Percentiles rank a stretch among this genome's conserved stretches.
These are phyloP conservation scores for Gracilaria gracilis DNA, from an alignment of 23 red algal genomes.

Conservation along the genomic window DNA sequence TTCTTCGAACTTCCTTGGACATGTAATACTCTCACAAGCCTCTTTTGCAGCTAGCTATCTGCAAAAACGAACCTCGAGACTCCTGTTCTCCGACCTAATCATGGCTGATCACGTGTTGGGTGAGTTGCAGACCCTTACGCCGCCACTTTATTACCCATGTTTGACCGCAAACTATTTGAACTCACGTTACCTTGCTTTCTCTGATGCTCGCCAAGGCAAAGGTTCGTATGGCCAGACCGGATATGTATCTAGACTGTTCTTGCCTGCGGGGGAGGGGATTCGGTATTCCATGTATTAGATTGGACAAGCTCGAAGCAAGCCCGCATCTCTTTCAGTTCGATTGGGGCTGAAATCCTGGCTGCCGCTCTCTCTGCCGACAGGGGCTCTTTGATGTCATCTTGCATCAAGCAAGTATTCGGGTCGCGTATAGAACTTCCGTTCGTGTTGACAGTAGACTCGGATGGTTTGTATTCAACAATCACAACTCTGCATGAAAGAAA, in stretches of 20 bases:
- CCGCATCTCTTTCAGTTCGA: slow-evolving; percentile 18
- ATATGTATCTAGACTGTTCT: slow-evolving; percentile 38
- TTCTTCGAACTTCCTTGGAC: too few species aligned
- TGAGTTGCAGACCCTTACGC: too few species aligned
- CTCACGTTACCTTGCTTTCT: slow-evolving; percentile 49
- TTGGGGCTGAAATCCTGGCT: slow-evolving; percentile 53
- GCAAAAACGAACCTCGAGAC: too few species aligned
- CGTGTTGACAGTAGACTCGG: slow-evolving; percentile 29
- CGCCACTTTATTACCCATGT: too few species aligned
- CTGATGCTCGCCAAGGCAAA: slow-evolving; percentile 52
- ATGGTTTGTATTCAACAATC: slow-evolving; percentile 32
- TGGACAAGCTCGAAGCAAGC: slow-evolving; percentile 40
- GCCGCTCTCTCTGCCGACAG: slow-evolving; percentile 11
- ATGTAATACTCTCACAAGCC: too few species aligned
- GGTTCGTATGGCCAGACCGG: slow-evolving; percentile 44
- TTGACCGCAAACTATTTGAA: too few species aligned
- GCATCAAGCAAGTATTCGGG: not conserved
- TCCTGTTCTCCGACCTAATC: too few species aligned
- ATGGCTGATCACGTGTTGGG: too few species aligned
- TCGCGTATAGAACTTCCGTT: not conserved
- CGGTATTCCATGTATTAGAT: slow-evolving; percentile 24
- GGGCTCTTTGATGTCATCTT: not conserved
- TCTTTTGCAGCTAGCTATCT: too few species aligned
- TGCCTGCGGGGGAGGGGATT: slow-evolving; percentile 35
- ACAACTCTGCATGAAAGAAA: slow-evolving; percentile 43